Conservation (phyloP, 2,329 filamentous ascomycete genomes). For the Phialemonium atrogriseum region DNA sequence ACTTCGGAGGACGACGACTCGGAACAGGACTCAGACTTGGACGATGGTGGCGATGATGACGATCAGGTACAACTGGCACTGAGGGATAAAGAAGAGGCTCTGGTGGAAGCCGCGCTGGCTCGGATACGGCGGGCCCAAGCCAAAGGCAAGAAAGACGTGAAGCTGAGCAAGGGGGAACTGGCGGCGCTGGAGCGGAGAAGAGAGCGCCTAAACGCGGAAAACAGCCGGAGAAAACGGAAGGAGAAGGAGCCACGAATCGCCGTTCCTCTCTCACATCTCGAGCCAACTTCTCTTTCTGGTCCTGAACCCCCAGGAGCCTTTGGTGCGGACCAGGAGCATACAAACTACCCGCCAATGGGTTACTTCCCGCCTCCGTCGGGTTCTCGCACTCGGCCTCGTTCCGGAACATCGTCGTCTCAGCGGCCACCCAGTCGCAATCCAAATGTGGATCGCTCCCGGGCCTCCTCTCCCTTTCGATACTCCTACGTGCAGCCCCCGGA, state of each 20-base stretch:
- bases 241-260: constrained; percentile 39
- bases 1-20: constrained; percentile 35
- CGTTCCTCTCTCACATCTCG: constrained; percentile 45
- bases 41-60: constrained; percentile 40
- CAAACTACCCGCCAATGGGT: constrained; percentile 37
- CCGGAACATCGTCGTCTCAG: constrained; percentile 21
- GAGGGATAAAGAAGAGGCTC: constrained; percentile 60
- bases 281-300: constrained; percentile 29
- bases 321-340: neutral
- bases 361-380: constrained; percentile 39
- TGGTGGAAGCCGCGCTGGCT: constrained; percentile 70
- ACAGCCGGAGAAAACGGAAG: constrained; percentile 23
- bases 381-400: constrained; percentile 13
- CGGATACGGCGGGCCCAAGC: constrained; percentile 72
- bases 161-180: constrained; percentile 71
- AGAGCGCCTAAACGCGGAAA: constrained; percentile 47
- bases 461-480: constrained; percentile 36
- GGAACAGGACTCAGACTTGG: constrained; percentile 35
- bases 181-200: constrained; percentile 66
- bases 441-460: constrained; percentile 20
- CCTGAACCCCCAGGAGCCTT: neutral
- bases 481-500: constrained; percentile 29
- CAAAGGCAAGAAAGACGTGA: constrained; percentile 70
- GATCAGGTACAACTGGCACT: constrained; percentile 39
- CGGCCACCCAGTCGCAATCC: constrained; percentile 22